These are phyloP conservation scores for Grosmannia huntii DNA, from an alignment of 2,329 filamentous ascomycete species.

Conservation along the genomic window DNA sequence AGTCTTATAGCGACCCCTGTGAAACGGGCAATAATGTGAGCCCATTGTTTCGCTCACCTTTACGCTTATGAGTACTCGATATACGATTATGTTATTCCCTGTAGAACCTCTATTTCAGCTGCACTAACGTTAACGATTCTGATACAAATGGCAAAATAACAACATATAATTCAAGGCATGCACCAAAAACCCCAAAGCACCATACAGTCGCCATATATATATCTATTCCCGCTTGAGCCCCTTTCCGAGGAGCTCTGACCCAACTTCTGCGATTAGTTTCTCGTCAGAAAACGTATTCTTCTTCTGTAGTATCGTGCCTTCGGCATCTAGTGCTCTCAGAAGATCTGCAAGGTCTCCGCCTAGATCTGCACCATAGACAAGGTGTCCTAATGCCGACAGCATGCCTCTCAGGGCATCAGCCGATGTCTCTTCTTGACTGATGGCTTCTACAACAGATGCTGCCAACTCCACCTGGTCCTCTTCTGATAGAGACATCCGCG, in stretches of 20 bases:
- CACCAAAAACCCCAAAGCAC: neutral
- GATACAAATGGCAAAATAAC: too few relatives aligned
- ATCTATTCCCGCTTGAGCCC: conserved; percentile 21
- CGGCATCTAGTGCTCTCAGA: conserved; percentile 64
- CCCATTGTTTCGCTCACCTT: too few relatives aligned
- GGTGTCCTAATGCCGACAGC: conserved; percentile 60
- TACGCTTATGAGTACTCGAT: too few relatives aligned
- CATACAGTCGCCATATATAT: neutral
- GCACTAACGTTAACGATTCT: too few relatives aligned
- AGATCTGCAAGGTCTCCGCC: conserved; percentile 70
- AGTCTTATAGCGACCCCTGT: too few relatives aligned
- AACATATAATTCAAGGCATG: too few relatives aligned
- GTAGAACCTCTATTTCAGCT: too few relatives aligned
- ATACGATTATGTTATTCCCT: too few relatives aligned
- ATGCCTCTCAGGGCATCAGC: conserved; percentile 65
- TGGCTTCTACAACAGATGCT: conserved; percentile 67
- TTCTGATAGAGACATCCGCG: conserved; percentile 36
- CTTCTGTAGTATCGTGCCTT: conserved; percentile 48
- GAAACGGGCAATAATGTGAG: too few relatives aligned
- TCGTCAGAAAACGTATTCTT: conserved; percentile 43
- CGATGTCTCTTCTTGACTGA: conserved; percentile 44
- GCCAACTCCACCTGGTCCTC: conserved; percentile 68
- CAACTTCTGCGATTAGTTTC: conserved; percentile 43
- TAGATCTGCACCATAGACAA: conserved; percentile 57
- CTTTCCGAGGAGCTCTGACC: conserved; percentile 35